Conservation (phyloP, 768 basidiomycete species). For the Trametes cinnabarina region DNA sequence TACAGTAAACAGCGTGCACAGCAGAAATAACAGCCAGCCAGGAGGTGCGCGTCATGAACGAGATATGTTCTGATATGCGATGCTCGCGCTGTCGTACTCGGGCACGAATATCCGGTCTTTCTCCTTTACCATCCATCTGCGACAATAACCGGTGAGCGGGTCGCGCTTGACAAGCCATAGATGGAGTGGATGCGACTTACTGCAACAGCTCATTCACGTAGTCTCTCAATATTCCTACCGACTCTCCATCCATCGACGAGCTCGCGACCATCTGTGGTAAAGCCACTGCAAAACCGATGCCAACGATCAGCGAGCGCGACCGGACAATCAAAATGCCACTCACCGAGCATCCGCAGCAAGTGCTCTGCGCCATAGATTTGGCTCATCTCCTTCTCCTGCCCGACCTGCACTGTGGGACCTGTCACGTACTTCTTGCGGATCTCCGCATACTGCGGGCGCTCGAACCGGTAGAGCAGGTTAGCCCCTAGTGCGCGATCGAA, state of each 20-base stretch:
- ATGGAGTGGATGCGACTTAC: constrained; percentile 46
- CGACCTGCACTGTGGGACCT: constrained; percentile 63
- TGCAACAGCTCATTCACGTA: constrained; percentile 85
- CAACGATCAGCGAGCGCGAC: neutral
- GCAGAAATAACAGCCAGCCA: too few species aligned
- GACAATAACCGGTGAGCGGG: constrained; percentile 35
- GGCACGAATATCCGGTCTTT: constrained; percentile 68
- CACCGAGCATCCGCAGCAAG: constrained; percentile 86
- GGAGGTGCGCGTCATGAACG: constrained; percentile 48
- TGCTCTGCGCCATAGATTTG: constrained; percentile 94
- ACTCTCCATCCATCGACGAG: constrained; percentile 89
- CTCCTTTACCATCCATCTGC: constrained; percentile 78
- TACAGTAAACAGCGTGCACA: too few species aligned
- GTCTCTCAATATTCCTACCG: constrained; percentile 77
- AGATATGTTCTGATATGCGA: constrained; percentile 80
- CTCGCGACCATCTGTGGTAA: constrained; percentile 87
- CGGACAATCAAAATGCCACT: neutral
- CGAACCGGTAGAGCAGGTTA: constrained; percentile 91
- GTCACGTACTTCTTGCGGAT: constrained; percentile 73
- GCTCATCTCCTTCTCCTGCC: constrained; percentile 83
- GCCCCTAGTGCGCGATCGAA: constrained; percentile 90
- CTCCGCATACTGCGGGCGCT: constrained; percentile 88
- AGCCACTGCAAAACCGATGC: constrained; percentile 58
- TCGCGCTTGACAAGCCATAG: neutral
- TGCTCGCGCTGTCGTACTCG: constrained; percentile 75